phyloP scores from a whole-genome alignment of 2,329 filamentous ascomycete species.

The Beauveria sp. region DNA sequence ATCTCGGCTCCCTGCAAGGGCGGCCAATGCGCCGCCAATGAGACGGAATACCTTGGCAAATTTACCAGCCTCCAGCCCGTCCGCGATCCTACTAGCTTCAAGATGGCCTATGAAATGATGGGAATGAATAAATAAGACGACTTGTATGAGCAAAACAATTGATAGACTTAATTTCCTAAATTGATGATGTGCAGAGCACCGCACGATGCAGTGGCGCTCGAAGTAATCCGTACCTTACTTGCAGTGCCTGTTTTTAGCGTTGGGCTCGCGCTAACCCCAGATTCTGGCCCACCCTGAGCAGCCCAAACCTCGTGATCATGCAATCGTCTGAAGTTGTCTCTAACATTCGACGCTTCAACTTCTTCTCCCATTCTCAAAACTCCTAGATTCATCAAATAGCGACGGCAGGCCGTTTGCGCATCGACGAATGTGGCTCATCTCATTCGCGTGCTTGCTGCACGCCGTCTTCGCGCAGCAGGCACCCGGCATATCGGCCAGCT shows the following conservation, averaged over 20 bases:
- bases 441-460: not conserved
- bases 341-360: not conserved
- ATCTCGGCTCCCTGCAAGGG: conserved; percentile 13
- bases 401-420: not conserved
- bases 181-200: not conserved
- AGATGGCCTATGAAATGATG: conserved; percentile 11
- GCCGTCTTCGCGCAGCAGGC: not conserved
- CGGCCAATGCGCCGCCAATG: conserved; percentile 8
- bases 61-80: conserved; percentile 14
- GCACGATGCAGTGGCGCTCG: not conserved
- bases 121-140: not conserved
- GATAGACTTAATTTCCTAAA: not conserved
- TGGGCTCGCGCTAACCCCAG: conserved; percentile 1
- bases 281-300: conserved; percentile 8
- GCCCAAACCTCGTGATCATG: conserved; percentile 5
- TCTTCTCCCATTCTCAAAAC: not conserved
- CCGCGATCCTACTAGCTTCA: conserved; percentile 4
- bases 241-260: not conserved
- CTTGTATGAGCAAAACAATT: not conserved
- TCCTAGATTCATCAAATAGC: not conserved
- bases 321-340: not conserved
- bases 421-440: not conserved
- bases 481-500: conserved; percentile 43
- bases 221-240: too few species aligned
- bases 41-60: conserved; percentile 7